Evolutionary conservation across 2,329 filamentous ascomycete genomes (phyloP), one percentile per base, ranked within the genome.

Genomic region (Juglanconis oblonga): DNA sequence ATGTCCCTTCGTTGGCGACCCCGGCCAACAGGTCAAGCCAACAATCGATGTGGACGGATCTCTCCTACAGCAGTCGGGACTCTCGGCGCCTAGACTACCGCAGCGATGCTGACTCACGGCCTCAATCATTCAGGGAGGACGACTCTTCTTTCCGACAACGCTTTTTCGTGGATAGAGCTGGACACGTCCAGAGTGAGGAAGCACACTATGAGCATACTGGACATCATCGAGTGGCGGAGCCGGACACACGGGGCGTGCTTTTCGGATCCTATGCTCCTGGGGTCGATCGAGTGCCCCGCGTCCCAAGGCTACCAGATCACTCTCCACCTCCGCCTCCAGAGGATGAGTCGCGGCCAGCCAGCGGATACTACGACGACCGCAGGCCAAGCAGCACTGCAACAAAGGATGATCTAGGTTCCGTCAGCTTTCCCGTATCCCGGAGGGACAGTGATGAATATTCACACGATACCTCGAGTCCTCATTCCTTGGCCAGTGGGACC

Each of bases 21-120:
- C 71, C 77, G 47, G 71, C 73, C 61, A 75, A 84, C 61, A 76
- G 83, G 42, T 71, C 73, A 24, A 86, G 83, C 63, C 81, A 84
- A 52, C 79, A 81, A 57, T 85, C 83, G 1, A 74, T 77, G n/a
- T 87, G 84, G 84, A 86, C 84, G 32, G 83, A 87, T 66, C 80
- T 82, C 62, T 84, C 83, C 0, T 63, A 63, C 42, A 63, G 61
- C 31, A 63, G 61, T 44, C 54, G 61, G 49, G 61, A 63, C 42
- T 63, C 61, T 5, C 61, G 61, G 13, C 58, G 61, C 14, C 50
- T 63, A n/a, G 61, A 63, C 17, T 63, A 61, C 31, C 51, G 81
- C 60, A 76, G 74, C 24, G 80, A 82, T 35, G 73, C 73, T 42
- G 73, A 72, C 5, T 62, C 58, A 3, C 65, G 63, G 36, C 62